These are phyloP conservation scores for Craspedostauros australis DNA, from an alignment of 108 stramenopile species.

Conservation along the genomic window DNA sequence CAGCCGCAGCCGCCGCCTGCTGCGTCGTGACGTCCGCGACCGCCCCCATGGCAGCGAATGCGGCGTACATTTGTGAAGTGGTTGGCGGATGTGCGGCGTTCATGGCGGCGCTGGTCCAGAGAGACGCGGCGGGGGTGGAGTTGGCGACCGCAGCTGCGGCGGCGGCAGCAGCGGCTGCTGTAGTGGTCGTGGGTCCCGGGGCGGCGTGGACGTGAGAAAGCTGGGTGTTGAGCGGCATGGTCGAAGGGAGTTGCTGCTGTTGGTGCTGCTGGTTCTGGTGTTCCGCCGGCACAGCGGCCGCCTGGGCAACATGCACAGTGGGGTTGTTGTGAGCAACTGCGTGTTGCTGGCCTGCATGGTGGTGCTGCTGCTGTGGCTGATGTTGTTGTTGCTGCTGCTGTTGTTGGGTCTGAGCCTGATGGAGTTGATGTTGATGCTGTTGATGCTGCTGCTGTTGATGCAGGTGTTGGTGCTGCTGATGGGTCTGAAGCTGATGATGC, in stretches of 20 bases:
- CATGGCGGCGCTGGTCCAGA: neutral
- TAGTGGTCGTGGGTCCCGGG: too few species aligned
- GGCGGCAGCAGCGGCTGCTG: too few species aligned
- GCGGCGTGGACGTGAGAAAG: too few species aligned
- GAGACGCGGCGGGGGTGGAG: too few species aligned
- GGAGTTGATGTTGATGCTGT: constrained; percentile 4
- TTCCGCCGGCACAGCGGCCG: neutral
- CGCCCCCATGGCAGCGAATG: constrained; percentile 11
- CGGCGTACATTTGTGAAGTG: constrained; percentile 20
- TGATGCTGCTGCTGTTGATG: constrained; percentile 9
- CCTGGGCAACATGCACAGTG: too few species aligned
- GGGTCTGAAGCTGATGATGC: constrained; percentile 5
- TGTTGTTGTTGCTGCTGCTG: constrained; percentile 2
- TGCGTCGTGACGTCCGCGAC: constrained; percentile 3
- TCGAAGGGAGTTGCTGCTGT: too few species aligned
- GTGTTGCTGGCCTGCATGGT: neutral
- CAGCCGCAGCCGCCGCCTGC: neutral
- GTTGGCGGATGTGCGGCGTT: constrained; percentile 6
- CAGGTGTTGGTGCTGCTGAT: constrained; percentile 1
- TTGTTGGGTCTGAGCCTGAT: neutral
- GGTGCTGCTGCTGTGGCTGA: neutral
- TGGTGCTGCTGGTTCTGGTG: too few species aligned
- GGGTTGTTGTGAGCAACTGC: neutral
- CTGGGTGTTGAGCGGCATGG: too few species aligned
- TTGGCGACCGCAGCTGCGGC: too few species aligned